A percentile compares a stretch with the other conserved stretches of the same genome.
phyloP scores from a whole-genome alignment of 129 eudicot species.

The Flaveria sonorensis region DNA sequence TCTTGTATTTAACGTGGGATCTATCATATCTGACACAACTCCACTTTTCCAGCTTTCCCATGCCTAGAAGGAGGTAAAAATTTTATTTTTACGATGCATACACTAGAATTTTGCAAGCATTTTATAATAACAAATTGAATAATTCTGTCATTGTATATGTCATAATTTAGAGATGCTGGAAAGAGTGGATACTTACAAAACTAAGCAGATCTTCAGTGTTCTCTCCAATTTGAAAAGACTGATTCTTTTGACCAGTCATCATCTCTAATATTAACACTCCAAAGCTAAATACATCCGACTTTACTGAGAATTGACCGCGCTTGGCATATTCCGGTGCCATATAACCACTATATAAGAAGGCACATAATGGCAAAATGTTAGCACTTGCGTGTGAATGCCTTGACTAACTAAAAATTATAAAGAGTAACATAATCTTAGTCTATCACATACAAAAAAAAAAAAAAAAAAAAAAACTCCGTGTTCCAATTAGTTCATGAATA shows the following conservation, averaged over 20 bases:
- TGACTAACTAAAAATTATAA: not conserved
- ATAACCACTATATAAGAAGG: not conserved
- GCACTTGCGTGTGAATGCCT: not conserved
- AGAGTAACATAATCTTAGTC: not conserved
- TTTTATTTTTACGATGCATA: not conserved
- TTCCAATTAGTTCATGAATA: not conserved
- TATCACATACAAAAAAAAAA: not conserved
- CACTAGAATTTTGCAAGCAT: not conserved
- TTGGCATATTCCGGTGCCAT: not conserved
- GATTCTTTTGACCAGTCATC: slow-evolving; percentile 10
- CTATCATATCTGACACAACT: not conserved
- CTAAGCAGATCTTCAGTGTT: not conserved
- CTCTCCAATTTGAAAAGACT: not conserved
- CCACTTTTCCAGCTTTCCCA: slow-evolving; percentile 7
- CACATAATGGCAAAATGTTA: not conserved
- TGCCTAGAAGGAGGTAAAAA: not conserved
- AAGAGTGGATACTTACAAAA: not conserved
- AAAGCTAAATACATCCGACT: slow-evolving; percentile 31
- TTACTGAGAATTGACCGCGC: slow-evolving; percentile 27
- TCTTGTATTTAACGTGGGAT: slow-evolving; percentile 6
- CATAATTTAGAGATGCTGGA: too few species aligned
- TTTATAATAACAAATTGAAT: too few species aligned
- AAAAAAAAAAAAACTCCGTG: not conserved
- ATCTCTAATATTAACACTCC: slow-evolving; percentile 31
- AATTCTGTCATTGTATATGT: too few species aligned